phyloP scores from a whole-genome alignment of 139 green algal species.

The Chlorella vulgaris region DNA sequence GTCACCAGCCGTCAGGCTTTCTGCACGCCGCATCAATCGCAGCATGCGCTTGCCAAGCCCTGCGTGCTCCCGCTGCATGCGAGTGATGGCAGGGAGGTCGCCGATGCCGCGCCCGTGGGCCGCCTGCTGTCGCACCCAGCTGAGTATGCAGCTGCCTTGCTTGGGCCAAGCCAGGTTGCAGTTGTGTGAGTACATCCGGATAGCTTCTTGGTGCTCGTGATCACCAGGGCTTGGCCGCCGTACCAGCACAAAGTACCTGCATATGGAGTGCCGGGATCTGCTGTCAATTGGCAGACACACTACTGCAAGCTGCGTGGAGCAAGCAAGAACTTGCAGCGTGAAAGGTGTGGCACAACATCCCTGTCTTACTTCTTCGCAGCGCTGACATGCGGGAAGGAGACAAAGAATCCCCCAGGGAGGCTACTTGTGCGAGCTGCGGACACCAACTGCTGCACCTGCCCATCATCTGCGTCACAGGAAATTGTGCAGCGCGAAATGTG shows the following conservation, averaged over 20 bases:
- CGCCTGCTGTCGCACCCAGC: not conserved
- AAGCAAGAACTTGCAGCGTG: no score
- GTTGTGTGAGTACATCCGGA: not conserved
- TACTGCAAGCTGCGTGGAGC: no score
- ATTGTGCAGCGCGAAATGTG: not conserved
- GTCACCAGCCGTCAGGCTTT: no score
- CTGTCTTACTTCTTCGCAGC: constrained; percentile 47
- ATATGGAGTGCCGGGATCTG: not conserved
- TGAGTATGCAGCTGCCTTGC: constrained; percentile 20
- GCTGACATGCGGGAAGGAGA: constrained; percentile 44
- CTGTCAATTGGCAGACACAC: no score
- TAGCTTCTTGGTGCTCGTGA: not conserved
- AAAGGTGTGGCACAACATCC: not conserved
- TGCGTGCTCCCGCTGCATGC: constrained; percentile 31
- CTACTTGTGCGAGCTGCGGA: constrained; percentile 5
- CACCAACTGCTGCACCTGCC: constrained; percentile 31
- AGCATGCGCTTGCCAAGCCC: constrained; percentile 2
- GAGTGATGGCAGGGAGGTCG: not conserved
- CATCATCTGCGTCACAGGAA: constrained; percentile 28
- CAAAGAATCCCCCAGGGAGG: constrained; percentile 36
- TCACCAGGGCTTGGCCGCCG: not conserved
- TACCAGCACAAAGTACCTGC: not conserved
- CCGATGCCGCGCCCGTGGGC: no score
- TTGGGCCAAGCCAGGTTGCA: constrained; percentile 39
- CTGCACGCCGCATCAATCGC: constrained; percentile 21